phyloP scores from a whole-genome alignment of 768 basidiomycete genomes.

The Chlorophyllum brunneum region DNA sequence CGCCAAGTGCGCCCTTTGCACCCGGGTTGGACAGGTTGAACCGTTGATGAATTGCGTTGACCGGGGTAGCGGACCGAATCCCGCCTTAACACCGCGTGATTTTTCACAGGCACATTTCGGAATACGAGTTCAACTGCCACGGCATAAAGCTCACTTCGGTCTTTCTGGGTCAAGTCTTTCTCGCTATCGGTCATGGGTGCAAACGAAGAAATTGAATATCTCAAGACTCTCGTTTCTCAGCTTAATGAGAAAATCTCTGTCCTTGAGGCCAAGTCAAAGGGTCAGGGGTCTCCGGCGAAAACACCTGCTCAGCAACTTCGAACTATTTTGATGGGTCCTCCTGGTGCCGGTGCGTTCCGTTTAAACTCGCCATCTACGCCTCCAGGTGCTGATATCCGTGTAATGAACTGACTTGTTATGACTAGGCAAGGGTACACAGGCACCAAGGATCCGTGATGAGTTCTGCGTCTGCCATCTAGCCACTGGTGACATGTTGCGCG shows the following conservation, averaged over 20 bases:
- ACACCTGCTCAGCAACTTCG: slow-evolving; percentile 78
- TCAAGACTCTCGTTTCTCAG: slow-evolving; percentile 89
- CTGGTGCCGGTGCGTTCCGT: slow-evolving; percentile 79
- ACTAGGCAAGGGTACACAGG: slow-evolving; percentile 97
- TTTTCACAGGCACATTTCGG: slow-evolving; percentile 10
- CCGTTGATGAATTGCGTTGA: no score
- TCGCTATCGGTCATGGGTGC: slow-evolving; percentile 45
- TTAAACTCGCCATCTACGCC: not conserved
- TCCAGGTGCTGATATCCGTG: not conserved
- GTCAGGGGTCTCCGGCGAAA: slow-evolving; percentile 27
- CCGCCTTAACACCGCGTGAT: no score
- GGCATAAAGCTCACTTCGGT: slow-evolving; percentile 9
- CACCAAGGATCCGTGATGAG: slow-evolving; percentile 85
- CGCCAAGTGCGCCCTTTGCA: no score
- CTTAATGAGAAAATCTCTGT: slow-evolving; percentile 84
- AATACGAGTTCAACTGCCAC: not conserved
- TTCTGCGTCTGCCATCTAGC: slow-evolving; percentile 98
- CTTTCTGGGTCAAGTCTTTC: slow-evolving; percentile 10
- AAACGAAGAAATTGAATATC: slow-evolving; percentile 84
- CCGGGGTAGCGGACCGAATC: no score
- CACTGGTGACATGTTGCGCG: slow-evolving; percentile 97
- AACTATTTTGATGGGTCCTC: slow-evolving; percentile 93
- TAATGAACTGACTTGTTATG: not conserved
- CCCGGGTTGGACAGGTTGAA: no score
- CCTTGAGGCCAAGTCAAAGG: slow-evolving; percentile 71